Base-by-base conservation (phyloP, 768 basidiomycete species). In the Lyophyllum semitale region DNA sequence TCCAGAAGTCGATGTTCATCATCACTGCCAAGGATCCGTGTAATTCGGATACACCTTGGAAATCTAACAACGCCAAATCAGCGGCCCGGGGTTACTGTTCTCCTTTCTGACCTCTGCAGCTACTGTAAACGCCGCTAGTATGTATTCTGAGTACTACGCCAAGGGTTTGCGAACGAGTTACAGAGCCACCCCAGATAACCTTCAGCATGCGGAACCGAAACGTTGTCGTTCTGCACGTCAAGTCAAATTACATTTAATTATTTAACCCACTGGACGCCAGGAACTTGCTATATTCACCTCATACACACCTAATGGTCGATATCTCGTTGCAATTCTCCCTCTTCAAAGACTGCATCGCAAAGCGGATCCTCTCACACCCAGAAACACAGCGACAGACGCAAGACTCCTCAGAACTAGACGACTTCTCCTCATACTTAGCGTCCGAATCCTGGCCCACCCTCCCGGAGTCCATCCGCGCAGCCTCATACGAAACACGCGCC, bases 351-450 rank as follows among this genome's bases (percentile, higher is more conserved):
- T 73, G 68, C 51, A 67, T 82, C 15, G 80, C 79, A 0, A 71
- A 71, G 18, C 72, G 71, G 15, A 55, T 81, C 20, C 67, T 80
- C 43, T 58, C 73, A 18, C 64, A 62, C 13, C 60, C 70, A 23
- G 66, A 59, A 33, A 48, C 60, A 3, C 57, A 53, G 18, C 48
- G 47, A 8, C 54, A 63, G 32, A 45, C 50, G 30, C 58, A 60
- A 7, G 65, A 62, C 38, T 62, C 66, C 8, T 62, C 63, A 29
- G 68, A 73, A 6, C 70, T 85, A 1, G 79, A 81, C 65, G 84
- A 86, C 1, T 84, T 84, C 60, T 67, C 76, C 0, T 71, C 73
- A 0, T 86, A 82, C 58, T 76, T 85, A 8, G 79, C 80, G 2
- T 56, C 68, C 3, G 83, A 84, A 65, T 64, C 76, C 4, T 85